Base-by-base conservation (phyloP, 352 stramenopile genomes). In the Phytophthora tentaculata region DNA sequence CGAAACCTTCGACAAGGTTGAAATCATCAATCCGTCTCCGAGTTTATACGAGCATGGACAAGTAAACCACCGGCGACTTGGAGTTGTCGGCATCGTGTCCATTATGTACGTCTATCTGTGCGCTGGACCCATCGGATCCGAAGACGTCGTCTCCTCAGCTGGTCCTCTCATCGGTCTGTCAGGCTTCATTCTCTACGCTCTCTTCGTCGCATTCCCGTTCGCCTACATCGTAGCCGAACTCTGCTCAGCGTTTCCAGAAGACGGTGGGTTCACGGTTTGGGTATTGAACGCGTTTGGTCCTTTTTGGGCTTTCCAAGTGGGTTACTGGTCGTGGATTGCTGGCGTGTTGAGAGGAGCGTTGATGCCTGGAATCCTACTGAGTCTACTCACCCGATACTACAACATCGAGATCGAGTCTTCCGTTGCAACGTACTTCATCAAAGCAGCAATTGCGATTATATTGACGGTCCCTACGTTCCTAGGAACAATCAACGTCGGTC, bases 221-320 rank as follows among this genome's bases (percentile, higher is more conserved):
- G 90, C 90, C 5, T 80, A 96, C 45, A 91, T 98, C 23, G 97
- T 96, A 6, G 90, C 94, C 13, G 92, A 98, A 74, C 76, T 98
- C 14, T 94, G 88, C 9, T 89, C 87, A 0, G 79, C 92, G 2
- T 97, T 97, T 67, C 92, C 90, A 1, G 92, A 98, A 45, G 74
- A 86, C 29, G 78, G 75, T 14, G 91, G 80, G 39, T 96, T 91
- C 55, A 92, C 96, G 0, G 86, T 92, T 8, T 98, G 94, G 94
- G 89, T 98, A 1, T 73, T 95, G 68, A 83, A 91, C 69, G 92
- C 92, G 0, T 98, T 96, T 80, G 95, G 93, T 12, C 74, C 85
- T 1, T 95, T 92, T 64, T 93, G 84, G 85, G 84, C 69, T 14
- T 94, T 91, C 39, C 85, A 93, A 72, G 78, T 90, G 28, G 84